Evolutionary conservation across 2,329 filamentous ascomycete species (phyloP).

Genomic region (Colletotrichum sp.): DNA sequence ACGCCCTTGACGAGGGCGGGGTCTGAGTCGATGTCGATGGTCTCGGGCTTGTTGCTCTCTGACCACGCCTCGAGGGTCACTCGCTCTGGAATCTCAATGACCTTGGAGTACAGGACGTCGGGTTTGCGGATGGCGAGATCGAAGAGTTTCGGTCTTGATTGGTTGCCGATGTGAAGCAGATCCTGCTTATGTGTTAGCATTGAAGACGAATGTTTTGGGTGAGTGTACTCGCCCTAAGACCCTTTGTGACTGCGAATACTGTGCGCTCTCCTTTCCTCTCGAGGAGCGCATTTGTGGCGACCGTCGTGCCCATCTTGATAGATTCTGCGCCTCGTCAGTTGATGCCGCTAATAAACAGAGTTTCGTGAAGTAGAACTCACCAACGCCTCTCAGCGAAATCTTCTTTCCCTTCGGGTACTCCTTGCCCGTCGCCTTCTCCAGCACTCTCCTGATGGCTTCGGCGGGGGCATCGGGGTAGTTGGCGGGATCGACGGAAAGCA

Average conservation of each 20-base stretch:
- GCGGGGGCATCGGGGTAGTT: constrained; percentile 78
- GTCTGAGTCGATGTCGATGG: constrained; percentile 10
- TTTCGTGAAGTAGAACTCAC: not conserved
- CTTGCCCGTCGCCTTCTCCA: constrained; percentile 36
- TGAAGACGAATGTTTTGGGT: rapidly evolving
- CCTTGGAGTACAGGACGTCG: constrained; percentile 71
- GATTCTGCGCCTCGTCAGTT: constrained; percentile 48
- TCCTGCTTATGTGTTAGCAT: constrained; percentile 57
- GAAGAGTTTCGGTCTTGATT: constrained; percentile 75
- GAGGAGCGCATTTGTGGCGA: constrained; percentile 78
- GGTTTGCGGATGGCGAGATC: constrained; percentile 73
- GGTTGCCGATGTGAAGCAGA: constrained; percentile 75
- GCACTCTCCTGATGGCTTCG: constrained; percentile 67
- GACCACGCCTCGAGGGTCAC: constrained; percentile 67
- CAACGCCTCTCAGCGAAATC: constrained; percentile 28
- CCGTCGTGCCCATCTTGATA: constrained; percentile 81
- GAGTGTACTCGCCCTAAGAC: constrained; percentile 30
- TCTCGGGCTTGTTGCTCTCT: constrained; percentile 10
- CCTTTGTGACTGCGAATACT: constrained; percentile 70
- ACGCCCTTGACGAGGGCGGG: constrained; percentile 57
- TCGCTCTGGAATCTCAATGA: constrained; percentile 77
- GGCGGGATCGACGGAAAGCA: constrained; percentile 73
- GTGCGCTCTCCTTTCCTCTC: constrained; percentile 76
- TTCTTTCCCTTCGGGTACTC: constrained; percentile 33
- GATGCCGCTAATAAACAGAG: not conserved